These are phyloP conservation scores for Mycena vitilis DNA, from an alignment of 768 basidiomycete species.

Conservation along the genomic window DNA sequence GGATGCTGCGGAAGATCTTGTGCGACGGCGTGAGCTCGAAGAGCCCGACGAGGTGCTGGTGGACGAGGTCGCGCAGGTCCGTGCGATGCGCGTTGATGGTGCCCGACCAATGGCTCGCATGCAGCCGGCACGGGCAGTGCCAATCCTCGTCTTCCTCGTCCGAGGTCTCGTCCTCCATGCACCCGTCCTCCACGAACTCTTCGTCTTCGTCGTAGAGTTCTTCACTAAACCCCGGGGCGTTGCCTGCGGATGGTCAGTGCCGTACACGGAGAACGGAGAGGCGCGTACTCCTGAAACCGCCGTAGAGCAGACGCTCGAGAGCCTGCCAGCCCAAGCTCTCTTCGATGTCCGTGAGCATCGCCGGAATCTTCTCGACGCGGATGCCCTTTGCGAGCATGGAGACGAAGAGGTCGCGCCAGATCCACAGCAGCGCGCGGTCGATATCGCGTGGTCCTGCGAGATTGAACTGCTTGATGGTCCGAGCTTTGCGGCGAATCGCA, in stretches of 20 bases:
- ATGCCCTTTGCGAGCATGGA: conserved; percentile 58
- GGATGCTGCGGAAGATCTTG: conserved; percentile 57
- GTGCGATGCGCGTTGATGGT: conserved; percentile 53
- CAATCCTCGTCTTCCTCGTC: conserved; percentile 35
- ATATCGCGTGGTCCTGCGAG: conserved; percentile 61
- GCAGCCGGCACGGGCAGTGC: conserved; percentile 47
- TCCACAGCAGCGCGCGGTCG: conserved; percentile 57
- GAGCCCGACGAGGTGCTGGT: conserved; percentile 54
- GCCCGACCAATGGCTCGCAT: conserved; percentile 65
- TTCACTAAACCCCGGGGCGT: not conserved
- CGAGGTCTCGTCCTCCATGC: conserved; percentile 11
- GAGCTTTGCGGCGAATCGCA: conserved; percentile 57
- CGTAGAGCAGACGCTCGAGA: conserved; percentile 64
- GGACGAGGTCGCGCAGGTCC: conserved; percentile 57
- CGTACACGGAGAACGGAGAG: conserved; percentile 38
- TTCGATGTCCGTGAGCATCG: conserved; percentile 73
- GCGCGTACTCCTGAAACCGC: conserved; percentile 53
- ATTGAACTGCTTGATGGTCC: conserved; percentile 59
- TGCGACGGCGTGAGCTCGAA: conserved; percentile 65
- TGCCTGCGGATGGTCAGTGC: not conserved
- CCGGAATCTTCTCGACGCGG: conserved; percentile 50
- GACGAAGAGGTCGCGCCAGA: conserved; percentile 72
- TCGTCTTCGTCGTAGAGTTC: conserved; percentile 21
- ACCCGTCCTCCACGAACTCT: conserved; percentile 11
- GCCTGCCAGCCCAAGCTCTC: conserved; percentile 60